These are phyloP conservation scores for Botrytis galanthina DNA, from an alignment of 2,329 filamentous ascomycete species.

Conservation along the genomic window DNA sequence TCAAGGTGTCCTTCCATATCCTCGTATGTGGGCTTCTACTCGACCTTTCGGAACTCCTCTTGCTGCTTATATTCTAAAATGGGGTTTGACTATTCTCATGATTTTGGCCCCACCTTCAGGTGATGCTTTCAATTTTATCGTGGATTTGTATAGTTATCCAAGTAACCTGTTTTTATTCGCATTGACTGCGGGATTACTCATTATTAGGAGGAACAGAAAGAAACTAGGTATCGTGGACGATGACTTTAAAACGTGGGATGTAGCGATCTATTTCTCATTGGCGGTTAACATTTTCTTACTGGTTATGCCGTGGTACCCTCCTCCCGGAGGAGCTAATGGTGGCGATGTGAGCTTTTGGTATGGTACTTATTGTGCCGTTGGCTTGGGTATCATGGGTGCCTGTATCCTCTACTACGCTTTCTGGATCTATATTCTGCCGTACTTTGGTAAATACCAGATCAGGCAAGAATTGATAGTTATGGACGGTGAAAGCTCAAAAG, in stretches of 20 bases:
- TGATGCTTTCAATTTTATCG: constrained; percentile 63
- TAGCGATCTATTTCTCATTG: constrained; percentile 58
- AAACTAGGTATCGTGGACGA: constrained; percentile 48
- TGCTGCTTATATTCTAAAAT: constrained; percentile 58
- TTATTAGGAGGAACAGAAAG: constrained; percentile 55
- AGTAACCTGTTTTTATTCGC: constrained; percentile 55
- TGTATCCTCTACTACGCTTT: constrained; percentile 57
- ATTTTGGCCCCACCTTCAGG: constrained; percentile 59
- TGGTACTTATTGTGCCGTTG: constrained; percentile 63
- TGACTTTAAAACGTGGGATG: constrained; percentile 52
- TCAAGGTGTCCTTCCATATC: constrained; percentile 23
- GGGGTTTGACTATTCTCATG: constrained; percentile 56
- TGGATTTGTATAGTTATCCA: constrained; percentile 59
- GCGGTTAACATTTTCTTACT: constrained; percentile 60
- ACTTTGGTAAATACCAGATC: constrained; percentile 51
- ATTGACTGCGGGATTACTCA: constrained; percentile 55
- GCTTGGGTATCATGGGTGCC: constrained; percentile 55
- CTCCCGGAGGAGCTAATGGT: constrained; percentile 54
- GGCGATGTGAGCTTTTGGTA: constrained; percentile 74
- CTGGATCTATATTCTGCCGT: constrained; percentile 58
- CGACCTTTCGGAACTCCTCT: constrained; percentile 62
- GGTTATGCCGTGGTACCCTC: constrained; percentile 71
- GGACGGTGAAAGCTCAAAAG: constrained; percentile 46
- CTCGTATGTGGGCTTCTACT: constrained; percentile 54
- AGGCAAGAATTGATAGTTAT: constrained; percentile 54